Conservation (phyloP, 2,329 filamentous ascomycete genomes). For the Alternaria sp. region DNA sequence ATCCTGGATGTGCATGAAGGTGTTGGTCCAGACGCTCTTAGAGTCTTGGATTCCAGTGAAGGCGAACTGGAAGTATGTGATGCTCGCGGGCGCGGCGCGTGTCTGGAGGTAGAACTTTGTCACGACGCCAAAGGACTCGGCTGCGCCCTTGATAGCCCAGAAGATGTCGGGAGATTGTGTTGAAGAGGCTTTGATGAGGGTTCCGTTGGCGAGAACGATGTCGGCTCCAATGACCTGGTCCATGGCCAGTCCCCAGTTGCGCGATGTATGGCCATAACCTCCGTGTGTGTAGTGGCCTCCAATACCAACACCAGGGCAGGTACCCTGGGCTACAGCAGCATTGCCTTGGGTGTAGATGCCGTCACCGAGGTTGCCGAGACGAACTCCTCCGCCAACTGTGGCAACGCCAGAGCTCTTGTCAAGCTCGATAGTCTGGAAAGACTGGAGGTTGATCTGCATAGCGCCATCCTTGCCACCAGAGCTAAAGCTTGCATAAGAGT, state of each 20-base stretch:
- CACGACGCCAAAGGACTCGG: conserved; percentile 54
- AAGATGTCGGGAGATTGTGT: conserved; percentile 52
- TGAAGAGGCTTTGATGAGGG: conserved; percentile 47
- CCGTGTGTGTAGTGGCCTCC: conserved; percentile 51
- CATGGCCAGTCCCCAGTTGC: conserved; percentile 49
- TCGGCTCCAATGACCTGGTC: conserved; percentile 48
- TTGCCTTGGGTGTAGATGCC: conserved; percentile 47
- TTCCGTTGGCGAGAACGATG: conserved; percentile 53
- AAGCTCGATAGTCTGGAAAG: conserved; percentile 56
- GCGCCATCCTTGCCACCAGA: conserved; percentile 61
- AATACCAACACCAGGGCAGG: conserved; percentile 59
- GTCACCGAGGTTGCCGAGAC: conserved; percentile 55
- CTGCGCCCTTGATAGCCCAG: conserved; percentile 55
- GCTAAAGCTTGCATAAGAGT: conserved; percentile 67
- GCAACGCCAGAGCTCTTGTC: conserved; percentile 54
- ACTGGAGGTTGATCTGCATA: conserved; percentile 59
- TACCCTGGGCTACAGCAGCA: conserved; percentile 61
- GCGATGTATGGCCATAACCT: conserved; percentile 48
- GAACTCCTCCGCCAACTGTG: conserved; percentile 59
- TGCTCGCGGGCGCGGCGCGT: conserved; percentile 35
- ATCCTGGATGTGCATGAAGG: conserved; percentile 54
- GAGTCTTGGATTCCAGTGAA: conserved; percentile 37
- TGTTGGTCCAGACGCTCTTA: conserved; percentile 46
- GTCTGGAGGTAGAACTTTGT: conserved; percentile 50
- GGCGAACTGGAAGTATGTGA: conserved; percentile 42